Evolutionary conservation across 2,329 filamentous ascomycete species (phyloP).

Genomic region (Cucurbitaria berberidis): DNA sequence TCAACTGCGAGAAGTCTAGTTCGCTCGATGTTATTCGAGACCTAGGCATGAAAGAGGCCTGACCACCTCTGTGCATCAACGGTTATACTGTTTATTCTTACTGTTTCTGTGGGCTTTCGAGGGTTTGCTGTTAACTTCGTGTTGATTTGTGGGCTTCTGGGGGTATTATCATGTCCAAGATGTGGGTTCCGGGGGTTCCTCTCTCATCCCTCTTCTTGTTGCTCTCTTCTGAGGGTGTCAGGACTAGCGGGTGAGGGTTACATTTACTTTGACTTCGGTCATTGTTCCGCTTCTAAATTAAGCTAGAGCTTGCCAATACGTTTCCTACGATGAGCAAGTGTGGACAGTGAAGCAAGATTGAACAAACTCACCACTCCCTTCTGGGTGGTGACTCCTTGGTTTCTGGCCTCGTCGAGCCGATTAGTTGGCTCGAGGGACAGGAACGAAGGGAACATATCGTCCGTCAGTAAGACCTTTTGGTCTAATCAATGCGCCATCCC

Average conservation of each 20-base stretch:
- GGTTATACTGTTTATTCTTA: slow-evolving; percentile 10
- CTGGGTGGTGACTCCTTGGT: slow-evolving; percentile 39
- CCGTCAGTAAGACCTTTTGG: neutral
- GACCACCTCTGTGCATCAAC: slow-evolving; percentile 21
- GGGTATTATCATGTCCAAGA: slow-evolving; percentile 9
- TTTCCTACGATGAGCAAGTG: slow-evolving; percentile 48
- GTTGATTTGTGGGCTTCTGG: slow-evolving; percentile 1
- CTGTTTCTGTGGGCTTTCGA: slow-evolving; percentile 7
- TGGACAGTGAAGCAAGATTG: slow-evolving; percentile 52
- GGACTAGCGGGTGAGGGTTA: neutral
- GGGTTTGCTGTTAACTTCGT: slow-evolving; percentile 6
- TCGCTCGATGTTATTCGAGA: neutral
- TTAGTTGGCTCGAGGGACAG: slow-evolving; percentile 33
- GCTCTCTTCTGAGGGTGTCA: slow-evolving; percentile 2
- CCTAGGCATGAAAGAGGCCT: slow-evolving; percentile 19
- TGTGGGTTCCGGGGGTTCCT: slow-evolving; percentile 18
- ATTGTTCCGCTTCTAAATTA: slow-evolving; percentile 46
- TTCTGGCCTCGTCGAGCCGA: slow-evolving; percentile 29
- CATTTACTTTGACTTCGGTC: slow-evolving; percentile 1
- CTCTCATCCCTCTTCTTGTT: slow-evolving; percentile 6
- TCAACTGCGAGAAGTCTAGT: neutral
- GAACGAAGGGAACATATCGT: slow-evolving; percentile 35
- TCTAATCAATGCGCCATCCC: neutral
- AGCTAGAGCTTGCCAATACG: slow-evolving; percentile 52
- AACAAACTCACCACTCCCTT: slow-evolving; percentile 32